Conservation (phyloP, 495 filamentous ascomycete species). For the Emericellopsis terricola region DNA sequence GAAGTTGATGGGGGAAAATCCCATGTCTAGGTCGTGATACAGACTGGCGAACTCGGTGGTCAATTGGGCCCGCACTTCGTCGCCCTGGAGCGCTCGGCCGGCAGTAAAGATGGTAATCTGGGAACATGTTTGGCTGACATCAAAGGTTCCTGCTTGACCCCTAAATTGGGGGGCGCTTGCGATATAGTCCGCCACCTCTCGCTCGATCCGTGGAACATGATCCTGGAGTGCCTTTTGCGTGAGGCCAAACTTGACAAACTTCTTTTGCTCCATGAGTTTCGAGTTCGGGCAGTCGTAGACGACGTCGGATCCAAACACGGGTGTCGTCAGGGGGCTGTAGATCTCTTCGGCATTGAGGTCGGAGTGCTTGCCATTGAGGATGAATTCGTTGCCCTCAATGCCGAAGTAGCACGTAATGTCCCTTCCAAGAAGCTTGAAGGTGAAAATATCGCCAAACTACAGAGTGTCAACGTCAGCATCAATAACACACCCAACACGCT, state of each 20-base stretch:
- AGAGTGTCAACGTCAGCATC: constrained; percentile 1
- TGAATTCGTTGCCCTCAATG: constrained; percentile 46
- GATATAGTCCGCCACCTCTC: constrained; percentile 41
- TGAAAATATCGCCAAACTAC: constrained; percentile 53
- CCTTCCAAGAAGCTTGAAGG: constrained; percentile 46
- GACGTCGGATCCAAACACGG: constrained; percentile 54
- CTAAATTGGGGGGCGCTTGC: constrained; percentile 33
- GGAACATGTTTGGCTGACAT: constrained; percentile 37
- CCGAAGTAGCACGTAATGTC: constrained; percentile 49
- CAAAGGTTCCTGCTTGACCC: constrained; percentile 29
- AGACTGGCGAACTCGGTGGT: constrained; percentile 40
- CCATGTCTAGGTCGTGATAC: constrained; percentile 51
- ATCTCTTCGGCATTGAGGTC: constrained; percentile 53
- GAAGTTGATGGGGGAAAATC: constrained; percentile 54
- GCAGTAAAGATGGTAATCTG: constrained; percentile 56
- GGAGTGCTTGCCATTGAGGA: constrained; percentile 47
- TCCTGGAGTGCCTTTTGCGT: constrained; percentile 40
- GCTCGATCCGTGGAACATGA: constrained; percentile 44
- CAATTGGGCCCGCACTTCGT: constrained; percentile 45
- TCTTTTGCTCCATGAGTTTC: constrained; percentile 67
- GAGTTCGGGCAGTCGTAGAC: constrained; percentile 55
- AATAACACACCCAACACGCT: not conserved
- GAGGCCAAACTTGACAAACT: constrained; percentile 56
- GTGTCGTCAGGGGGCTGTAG: constrained; percentile 46
- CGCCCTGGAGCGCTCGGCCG: constrained; percentile 46